Percentiles rank a stretch among this genome's conserved stretches.
phyloP scores from a whole-genome alignment of 257 asterid species.

The Solanum arcanum region DNA sequence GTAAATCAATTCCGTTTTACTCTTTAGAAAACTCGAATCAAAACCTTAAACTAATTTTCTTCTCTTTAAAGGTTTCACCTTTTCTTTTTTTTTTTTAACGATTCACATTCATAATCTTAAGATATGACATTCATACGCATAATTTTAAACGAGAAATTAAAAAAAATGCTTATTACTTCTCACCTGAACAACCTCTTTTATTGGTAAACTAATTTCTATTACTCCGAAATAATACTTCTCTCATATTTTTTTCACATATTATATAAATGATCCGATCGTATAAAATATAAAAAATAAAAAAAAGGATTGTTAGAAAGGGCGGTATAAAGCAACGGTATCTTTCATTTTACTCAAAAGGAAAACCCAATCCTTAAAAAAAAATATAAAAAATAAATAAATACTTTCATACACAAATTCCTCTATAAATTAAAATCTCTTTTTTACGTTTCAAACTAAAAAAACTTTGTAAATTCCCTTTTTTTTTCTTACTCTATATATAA shows the following conservation, averaged over 20 bases:
- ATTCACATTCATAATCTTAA: background rate
- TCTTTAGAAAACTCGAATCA: too few relatives aligned
- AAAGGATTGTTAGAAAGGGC: background rate
- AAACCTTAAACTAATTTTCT: too few relatives aligned
- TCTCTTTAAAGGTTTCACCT: too few relatives aligned
- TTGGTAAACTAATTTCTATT: background rate
- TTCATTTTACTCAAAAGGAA: conserved; percentile 26
- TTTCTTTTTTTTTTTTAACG: too few relatives aligned
- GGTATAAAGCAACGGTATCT: conserved; percentile 20
- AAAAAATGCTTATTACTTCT: background rate
- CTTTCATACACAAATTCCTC: conserved; percentile 14
- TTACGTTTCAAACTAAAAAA: background rate
- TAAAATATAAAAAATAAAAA: background rate
- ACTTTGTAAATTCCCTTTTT: background rate
- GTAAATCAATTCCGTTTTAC: too few relatives aligned
- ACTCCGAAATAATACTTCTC: background rate
- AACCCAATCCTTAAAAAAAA: background rate
- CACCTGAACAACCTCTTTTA: background rate
- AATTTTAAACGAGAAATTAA: too few relatives aligned
- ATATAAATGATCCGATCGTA: background rate
- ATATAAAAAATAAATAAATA: background rate
- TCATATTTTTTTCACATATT: accelerated
- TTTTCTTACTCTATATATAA: background rate
- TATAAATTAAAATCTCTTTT: background rate
- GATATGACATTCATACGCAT: too few relatives aligned